Evolutionary conservation across 2,329 filamentous ascomycete genomes (phyloP), one percentile per base, ranked within the genome.

Genomic region (Apiospora marii): DNA sequence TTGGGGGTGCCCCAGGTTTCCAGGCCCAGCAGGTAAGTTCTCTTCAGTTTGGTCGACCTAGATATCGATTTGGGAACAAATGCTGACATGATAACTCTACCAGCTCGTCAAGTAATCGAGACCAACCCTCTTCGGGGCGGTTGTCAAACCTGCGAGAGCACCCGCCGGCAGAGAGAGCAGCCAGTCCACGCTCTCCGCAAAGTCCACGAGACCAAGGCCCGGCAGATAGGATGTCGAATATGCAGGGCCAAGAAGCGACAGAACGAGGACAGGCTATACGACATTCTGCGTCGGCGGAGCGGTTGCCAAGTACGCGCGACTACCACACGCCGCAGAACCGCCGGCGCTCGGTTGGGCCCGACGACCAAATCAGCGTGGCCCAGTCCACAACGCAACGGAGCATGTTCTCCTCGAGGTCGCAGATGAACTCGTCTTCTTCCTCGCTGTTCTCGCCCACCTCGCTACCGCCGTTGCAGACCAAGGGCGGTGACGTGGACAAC

Each of bases 391-490:
- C 75, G 7, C 76, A 75, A 8, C 78, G 74, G 64, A 82, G 79
- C 71, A 73, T 77, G 8, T 71, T 77, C 19, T 78, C 80, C 48
- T 77, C 77, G 30, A 76, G 75, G 44, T 81, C 80, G 5, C 74
- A 74, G 14, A 75, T 74, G 27, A 77, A 77, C 53, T 82, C 81
- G 0, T 79, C 78, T 22, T 73, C 75, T 16, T 81, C 80, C 8
- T 80, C 79, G 2, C 72, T 76, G 44, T 69, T 67, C 16, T 72
- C 67, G 4, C 34, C 44, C 12, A 73, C 70, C 43, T 46, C 72
- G 12, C 72, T 80, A 12, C 73, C 74, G 10, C 74, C 74, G 19
- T 75, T 80, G 46, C 80, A 80, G 72, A 79, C 74, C 37, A 77
- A 77, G 13, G 76, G 75, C 30, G 72, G 74, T 19, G 77, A 79